Percentiles rank a stretch among this genome's conserved stretches.
These are phyloP conservation scores for Pythium periplocum DNA, from an alignment of 352 stramenopile species.

Conservation along the genomic window DNA sequence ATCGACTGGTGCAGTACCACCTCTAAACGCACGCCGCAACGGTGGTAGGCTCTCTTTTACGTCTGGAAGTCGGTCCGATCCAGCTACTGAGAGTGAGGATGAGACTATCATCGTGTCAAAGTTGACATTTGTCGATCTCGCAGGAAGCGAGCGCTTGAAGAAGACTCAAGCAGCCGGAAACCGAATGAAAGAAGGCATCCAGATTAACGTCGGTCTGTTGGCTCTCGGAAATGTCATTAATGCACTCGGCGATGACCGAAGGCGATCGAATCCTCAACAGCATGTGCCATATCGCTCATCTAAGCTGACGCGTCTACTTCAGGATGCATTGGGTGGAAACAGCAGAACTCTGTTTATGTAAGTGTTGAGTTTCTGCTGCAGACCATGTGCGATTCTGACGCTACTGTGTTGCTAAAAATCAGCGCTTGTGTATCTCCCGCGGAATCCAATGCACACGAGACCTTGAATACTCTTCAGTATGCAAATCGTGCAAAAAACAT, in stretches of 20 bases:
- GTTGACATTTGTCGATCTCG: slow-evolving; percentile 85
- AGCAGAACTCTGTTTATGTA: slow-evolving; percentile 87
- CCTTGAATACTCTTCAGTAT: slow-evolving; percentile 82
- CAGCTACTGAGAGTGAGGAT: slow-evolving; percentile 11
- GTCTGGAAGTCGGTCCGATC: not conserved
- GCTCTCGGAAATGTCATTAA: slow-evolving; percentile 87
- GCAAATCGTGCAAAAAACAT: slow-evolving; percentile 86
- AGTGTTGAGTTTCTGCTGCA: slow-evolving; percentile 9
- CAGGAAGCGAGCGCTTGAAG: slow-evolving; percentile 83
- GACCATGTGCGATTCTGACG: not conserved
- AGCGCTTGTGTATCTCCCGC: slow-evolving; percentile 83
- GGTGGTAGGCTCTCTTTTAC: slow-evolving; percentile 6
- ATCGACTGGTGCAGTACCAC: not conserved
- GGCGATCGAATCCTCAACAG: slow-evolving; percentile 31
- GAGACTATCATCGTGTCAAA: slow-evolving; percentile 58
- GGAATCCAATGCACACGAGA: slow-evolving; percentile 62
- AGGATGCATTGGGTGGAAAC: slow-evolving; percentile 86
- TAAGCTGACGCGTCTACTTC: slow-evolving; percentile 74
- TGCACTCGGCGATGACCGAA: slow-evolving; percentile 69
- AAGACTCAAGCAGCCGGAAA: slow-evolving; percentile 78
- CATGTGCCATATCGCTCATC: slow-evolving; percentile 81
- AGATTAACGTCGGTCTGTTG: slow-evolving; percentile 84
- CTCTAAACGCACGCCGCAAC: slow-evolving; percentile 7
- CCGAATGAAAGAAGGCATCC: slow-evolving; percentile 87
- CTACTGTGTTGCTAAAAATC: slow-evolving; percentile 2